A percentile compares a stretch with the other conserved stretches of the same genome.
Conservation (phyloP, 805 yeast species). For the Yarrowia keelungensis region DNA sequence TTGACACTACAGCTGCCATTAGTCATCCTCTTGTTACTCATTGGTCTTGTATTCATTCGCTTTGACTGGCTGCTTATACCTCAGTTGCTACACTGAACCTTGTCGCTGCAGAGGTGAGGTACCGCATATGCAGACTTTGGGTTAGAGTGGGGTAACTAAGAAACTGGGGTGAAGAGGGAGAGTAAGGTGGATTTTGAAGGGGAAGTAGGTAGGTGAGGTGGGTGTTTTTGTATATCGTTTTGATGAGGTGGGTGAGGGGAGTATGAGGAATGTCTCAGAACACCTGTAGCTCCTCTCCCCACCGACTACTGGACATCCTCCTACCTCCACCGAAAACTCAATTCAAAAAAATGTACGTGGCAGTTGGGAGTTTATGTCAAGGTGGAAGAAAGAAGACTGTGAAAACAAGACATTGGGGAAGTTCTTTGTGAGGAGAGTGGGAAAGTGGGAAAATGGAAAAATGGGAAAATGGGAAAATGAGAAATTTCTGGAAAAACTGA, state of each 20-base stretch:
- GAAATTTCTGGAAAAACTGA: no score
- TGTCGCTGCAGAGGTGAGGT: conserved; percentile 5
- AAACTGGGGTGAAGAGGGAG: not conserved
- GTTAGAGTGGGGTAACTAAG: conserved; percentile 8
- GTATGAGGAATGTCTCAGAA: not conserved
- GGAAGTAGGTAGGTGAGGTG: no score
- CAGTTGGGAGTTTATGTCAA: not conserved
- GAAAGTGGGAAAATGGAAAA: no score
- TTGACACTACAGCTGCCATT: no score
- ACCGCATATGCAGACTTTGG: not conserved
- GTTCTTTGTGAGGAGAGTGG: no score
- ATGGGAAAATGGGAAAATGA: no score
- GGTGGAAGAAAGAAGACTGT: no score
- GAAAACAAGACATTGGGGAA: no score
- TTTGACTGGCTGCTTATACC: not conserved
- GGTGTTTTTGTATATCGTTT: no score
- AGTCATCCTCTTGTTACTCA: no score
- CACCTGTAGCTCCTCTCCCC: not conserved
- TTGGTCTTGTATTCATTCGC: no score
- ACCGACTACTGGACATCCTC: not conserved
- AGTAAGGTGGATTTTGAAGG: not conserved
- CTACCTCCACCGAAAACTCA: not conserved
- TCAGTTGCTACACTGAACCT: not conserved
- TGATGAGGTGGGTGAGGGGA: not conserved
- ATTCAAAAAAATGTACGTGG: conserved; percentile 9